These are phyloP conservation scores for Amanita molliuscula DNA, from an alignment of 768 basidiomycete genomes.

Conservation along the genomic window DNA sequence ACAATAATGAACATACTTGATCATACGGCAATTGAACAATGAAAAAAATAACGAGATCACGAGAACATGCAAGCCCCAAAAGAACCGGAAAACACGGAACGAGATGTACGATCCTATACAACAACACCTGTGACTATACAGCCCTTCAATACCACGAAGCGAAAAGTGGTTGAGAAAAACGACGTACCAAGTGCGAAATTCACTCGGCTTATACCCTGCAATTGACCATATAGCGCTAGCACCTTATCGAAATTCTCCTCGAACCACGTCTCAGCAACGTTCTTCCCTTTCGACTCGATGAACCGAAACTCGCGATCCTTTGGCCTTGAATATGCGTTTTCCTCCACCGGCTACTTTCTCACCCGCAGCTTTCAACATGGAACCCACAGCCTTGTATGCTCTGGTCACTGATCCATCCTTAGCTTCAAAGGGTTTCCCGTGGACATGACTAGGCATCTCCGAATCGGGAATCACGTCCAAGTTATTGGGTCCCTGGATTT, in stretches of 20 bases:
- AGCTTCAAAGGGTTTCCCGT: not conserved
- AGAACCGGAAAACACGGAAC: not conserved
- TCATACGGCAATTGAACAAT: not conserved
- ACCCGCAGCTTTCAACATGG: not conserved
- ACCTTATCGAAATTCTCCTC: not conserved
- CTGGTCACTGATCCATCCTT: not conserved
- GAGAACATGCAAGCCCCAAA: not conserved
- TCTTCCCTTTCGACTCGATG: not conserved
- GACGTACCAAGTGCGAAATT: conserved; percentile 4
- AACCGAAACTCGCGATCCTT: not conserved
- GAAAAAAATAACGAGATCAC: not conserved
- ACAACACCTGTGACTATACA: not conserved
- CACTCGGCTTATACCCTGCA: not conserved
- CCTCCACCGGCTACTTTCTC: not conserved
- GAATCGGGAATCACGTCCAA: not conserved
- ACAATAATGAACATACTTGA: not conserved
- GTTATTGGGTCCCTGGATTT: not conserved
- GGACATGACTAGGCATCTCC: not conserved
- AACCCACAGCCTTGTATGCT: not conserved
- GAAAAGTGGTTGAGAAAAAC: not conserved
- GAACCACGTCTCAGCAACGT: conserved; percentile 1
- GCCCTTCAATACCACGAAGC: not conserved
- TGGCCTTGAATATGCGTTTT: not conserved
- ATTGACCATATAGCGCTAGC: not conserved
- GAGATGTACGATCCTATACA: not conserved